Evolutionary conservation across 441 rosid species (phyloP), one percentile per base, ranked within the genome.

Genomic region (Bocquillonia castaneifolia): DNA sequence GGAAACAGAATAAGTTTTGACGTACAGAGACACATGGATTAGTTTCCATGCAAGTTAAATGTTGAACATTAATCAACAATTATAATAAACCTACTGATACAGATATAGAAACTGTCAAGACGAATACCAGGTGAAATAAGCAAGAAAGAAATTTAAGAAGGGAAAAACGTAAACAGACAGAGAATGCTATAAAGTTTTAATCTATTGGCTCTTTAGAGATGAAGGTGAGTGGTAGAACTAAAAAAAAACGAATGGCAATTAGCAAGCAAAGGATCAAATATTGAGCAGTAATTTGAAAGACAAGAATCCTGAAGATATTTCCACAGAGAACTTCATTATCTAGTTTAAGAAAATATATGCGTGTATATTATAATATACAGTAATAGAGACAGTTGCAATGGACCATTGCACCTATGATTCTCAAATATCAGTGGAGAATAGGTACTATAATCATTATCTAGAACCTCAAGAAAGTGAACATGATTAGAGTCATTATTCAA

Each of bases 291-390:
- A n/a, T n/a, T n/a, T 42, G 20, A 23, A 52, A 28, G 22, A 63
- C 14, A 7, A 67, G 63, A 25, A 42, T 3, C 13, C 63, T n/a
- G 29, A 66, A 66, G 61, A 54, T 22, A 66, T 39, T 56, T 23
- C 36, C 22, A 7, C 40, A 53, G 34, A 26, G 26, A 18, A 44
- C 20, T 56, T 44, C n/a, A n/a, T n/a, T n/a, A n/a, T n/a, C n/a
- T n/a, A n/a, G n/a, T n/a, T n/a, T n/a, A n/a, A n/a, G n/a, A n/a
- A n/a, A n/a, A n/a, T n/a, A n/a, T n/a, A n/a, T n/a, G n/a, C n/a
- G n/a, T n/a, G n/a, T n/a, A n/a, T n/a, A n/a, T n/a, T n/a, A n/a
- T n/a, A n/a, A n/a, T n/a, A n/a, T n/a, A n/a, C n/a, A n/a, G n/a
- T n/a, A n/a, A n/a, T n/a, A n/a, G n/a, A n/a, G n/a, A n/a, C n/a